These are phyloP conservation scores for Pelargonium nanum DNA, from an alignment of 345 rosid species.

Conservation along the genomic window DNA sequence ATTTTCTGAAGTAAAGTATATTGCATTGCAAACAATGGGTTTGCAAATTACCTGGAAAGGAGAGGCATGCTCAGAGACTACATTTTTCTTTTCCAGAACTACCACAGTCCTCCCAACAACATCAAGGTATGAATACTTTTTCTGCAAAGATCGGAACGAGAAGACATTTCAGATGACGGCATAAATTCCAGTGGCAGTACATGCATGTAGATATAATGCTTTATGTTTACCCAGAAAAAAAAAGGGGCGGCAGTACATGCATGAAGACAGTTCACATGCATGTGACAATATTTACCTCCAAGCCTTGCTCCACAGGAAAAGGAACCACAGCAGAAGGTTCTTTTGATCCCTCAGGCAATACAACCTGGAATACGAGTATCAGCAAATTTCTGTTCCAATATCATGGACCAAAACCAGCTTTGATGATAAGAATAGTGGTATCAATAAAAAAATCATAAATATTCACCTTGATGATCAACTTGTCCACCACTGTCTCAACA, in stretches of 20 bases:
- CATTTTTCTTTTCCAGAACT: conserved; percentile 82
- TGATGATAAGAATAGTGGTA: neutral
- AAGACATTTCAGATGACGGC: conserved; percentile 9
- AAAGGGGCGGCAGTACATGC: neutral
- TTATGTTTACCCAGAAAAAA: too few species aligned
- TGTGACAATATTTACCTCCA: conserved; percentile 43
- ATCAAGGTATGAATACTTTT: conserved; percentile 91
- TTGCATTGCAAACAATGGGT: neutral
- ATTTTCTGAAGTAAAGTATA: neutral
- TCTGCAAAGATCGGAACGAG: conserved; percentile 33
- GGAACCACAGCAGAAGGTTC: conserved; percentile 79
- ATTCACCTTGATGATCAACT: conserved; percentile 75
- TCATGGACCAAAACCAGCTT: neutral
- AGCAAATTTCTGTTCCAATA: conserved; percentile 6
- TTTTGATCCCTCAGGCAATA: conserved; percentile 90
- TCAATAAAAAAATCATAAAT: neutral
- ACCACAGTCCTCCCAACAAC: conserved; percentile 91
- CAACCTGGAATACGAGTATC: conserved; percentile 55
- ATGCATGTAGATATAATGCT: too few species aligned
- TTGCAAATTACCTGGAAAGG: conserved; percentile 69
- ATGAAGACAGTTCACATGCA: too few species aligned
- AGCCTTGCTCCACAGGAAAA: conserved; percentile 65
- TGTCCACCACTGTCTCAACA: conserved; percentile 74
- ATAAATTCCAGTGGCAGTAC: neutral
- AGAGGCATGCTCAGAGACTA: conserved; percentile 61